Base-by-base conservation (phyloP, 2,329 filamentous ascomycete genomes). In the Aspergillus nomiae region DNA sequence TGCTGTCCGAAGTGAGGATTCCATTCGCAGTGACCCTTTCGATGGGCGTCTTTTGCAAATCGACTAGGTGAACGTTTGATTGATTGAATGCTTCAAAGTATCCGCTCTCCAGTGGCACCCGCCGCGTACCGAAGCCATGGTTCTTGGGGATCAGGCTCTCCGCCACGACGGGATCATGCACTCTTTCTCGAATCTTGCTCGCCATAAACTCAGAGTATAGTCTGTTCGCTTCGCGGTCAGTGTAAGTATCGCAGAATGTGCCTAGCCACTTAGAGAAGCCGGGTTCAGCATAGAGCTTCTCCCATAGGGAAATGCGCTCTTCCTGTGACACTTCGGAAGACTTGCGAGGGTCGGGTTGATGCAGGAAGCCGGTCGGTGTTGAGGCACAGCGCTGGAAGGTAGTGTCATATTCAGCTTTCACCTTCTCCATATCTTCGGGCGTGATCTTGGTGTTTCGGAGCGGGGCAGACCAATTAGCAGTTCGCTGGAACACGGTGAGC, bases 181-280 rank as follows among this genome's bases (percentile, higher is more conserved):
- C 80, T 2, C 86, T 79, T 3, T 74, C 77, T 0, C 84, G 80
- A 0, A 80, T 81, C 70, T 86, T 86, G 66, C 81, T 78, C 2
- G 77, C 79, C 83, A 86, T 88, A 72, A 87, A 87, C 19, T 82
- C 76, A 69, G 87, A 88, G 0, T 80, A 77, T 58, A 82, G 78
- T 19, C 78, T 73, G 67, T 89, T 89, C 1, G 84, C 83, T 19
- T 83, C 78, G 0, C 73, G 50, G 48, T 79, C 72, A 16, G 77
- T 69, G 5, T 87, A 65, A 32, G 80, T 78, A 62, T 89, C 86
- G 56, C 80, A 81, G 75, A 86, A 89, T 78, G 76, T 55, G 2
- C 63, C 62, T 3, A 67, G 56, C 66, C 66, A 70, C 21, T 68
- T 70, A 0, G 56, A 58, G 43, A 71, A 70, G 2, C 70, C 70